Conservation (phyloP, 495 filamentous ascomycete species). For the Cladorrhinum samala region DNA sequence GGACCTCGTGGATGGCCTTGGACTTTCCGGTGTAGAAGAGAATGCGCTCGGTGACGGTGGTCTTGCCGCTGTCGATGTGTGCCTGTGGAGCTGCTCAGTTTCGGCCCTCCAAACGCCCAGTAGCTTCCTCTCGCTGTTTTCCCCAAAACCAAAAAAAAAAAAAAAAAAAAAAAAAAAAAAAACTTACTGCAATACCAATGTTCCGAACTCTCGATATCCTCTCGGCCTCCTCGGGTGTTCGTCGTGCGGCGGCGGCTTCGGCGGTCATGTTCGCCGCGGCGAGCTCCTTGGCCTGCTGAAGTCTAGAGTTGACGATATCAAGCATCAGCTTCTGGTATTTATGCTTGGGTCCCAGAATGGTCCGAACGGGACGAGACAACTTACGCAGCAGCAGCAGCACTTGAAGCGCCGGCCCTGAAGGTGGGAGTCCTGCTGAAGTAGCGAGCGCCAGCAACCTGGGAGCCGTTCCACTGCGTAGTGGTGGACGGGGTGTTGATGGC, state of each 20-base stretch:
- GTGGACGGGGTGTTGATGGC: slow-evolving; percentile 9
- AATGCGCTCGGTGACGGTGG: slow-evolving; percentile 92
- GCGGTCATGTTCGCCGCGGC: slow-evolving; percentile 39
- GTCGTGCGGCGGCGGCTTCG: slow-evolving; percentile 47
- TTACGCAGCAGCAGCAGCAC: slow-evolving; percentile 33
- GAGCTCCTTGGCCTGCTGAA: slow-evolving; percentile 39
- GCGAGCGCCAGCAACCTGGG: slow-evolving; percentile 18
- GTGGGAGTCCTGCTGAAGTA: slow-evolving; percentile 24
- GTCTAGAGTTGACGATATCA: slow-evolving; percentile 16
- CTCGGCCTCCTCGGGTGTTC: slow-evolving; percentile 68
- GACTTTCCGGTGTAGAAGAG: slow-evolving; percentile 98
- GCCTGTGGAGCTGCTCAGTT: slow-evolving; percentile 51
- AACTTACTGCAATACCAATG: slow-evolving; percentile 91
- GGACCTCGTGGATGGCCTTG: slow-evolving; percentile 94
- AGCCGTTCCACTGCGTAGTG: slow-evolving; percentile 11
- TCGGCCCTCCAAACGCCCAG: not conserved
- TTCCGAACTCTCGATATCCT: slow-evolving; percentile 79
- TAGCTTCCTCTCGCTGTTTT: not conserved
- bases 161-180: not conserved
- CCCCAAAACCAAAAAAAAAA: not conserved
- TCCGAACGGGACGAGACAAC: not conserved
- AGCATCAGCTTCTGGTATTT: slow-evolving; percentile 10
- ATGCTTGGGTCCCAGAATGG: not conserved
- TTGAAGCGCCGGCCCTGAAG: slow-evolving; percentile 14
- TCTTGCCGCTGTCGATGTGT: slow-evolving; percentile 99